A percentile compares a stretch with the other conserved stretches of the same genome.
Conservation (phyloP, 371 early-diverging fungal species). For the Chytridiales sp. region DNA sequence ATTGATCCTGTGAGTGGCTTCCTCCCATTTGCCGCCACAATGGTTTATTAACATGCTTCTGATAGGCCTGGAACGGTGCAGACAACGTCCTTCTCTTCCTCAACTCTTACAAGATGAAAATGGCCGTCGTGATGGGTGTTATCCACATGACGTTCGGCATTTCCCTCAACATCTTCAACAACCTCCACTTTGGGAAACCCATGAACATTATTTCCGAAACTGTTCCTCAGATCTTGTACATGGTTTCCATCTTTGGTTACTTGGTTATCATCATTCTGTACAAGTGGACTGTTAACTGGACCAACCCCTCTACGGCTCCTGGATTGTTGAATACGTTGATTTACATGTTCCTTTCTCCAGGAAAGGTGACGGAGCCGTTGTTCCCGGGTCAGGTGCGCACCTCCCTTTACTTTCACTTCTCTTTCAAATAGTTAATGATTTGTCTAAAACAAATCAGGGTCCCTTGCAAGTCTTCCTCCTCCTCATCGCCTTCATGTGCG, state of each 20-base stretch:
- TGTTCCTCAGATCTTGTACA: conserved; percentile 94
- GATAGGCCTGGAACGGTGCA: conserved; percentile 89
- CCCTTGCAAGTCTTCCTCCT: conserved; percentile 84
- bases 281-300: conserved; percentile 97
- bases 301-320: conserved; percentile 78
- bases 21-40: background rate
- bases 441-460: conserved; percentile 47
- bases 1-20: conserved; percentile 67
- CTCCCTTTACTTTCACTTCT: background rate
- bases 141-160: conserved; percentile 98
- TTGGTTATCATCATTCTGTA: conserved; percentile 88
- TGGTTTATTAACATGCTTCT: background rate
- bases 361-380: conserved; percentile 74
- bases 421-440: background rate
- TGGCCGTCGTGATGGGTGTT: conserved; percentile 97
- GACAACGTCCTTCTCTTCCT: conserved; percentile 92
- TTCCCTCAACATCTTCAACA: conserved; percentile 88
- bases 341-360: conserved; percentile 98
- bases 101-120: conserved; percentile 99
- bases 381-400: conserved; percentile 81
- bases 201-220: conserved; percentile 83
- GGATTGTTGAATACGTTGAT: conserved; percentile 97
- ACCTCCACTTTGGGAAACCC: conserved; percentile 79
- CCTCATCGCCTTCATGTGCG: conserved; percentile 81
- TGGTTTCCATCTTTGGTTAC: conserved; percentile 95